A percentile compares a stretch with the other conserved stretches of the same genome.
Conservation (phyloP, 805 yeast genomes). For the Ogataea philodendri region DNA sequence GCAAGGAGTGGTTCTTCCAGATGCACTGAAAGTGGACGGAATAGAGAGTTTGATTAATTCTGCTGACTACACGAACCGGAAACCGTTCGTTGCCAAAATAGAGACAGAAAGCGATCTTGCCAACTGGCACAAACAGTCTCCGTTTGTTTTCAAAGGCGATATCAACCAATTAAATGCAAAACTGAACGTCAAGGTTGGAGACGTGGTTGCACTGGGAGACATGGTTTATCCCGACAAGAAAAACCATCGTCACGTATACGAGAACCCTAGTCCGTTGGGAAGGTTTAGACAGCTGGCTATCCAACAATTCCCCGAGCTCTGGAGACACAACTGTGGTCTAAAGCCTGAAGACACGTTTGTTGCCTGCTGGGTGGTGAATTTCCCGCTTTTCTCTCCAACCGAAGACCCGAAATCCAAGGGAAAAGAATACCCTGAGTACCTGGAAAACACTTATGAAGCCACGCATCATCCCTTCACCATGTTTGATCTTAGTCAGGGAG, state of each 20-base stretch:
- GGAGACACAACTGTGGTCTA: conserved; percentile 41
- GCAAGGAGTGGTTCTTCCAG: conserved; percentile 67
- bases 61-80: conserved; percentile 50
- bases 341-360: conserved; percentile 43
- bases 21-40: conserved; percentile 38
- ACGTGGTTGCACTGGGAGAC: conserved; percentile 75
- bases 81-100: conserved; percentile 57
- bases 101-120: conserved; percentile 37
- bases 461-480: conserved; percentile 99
- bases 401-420: conserved; percentile 36
- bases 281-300: conserved; percentile 74
- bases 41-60: conserved; percentile 41
- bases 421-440: conserved; percentile 60
- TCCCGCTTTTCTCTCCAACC: conserved; percentile 85
- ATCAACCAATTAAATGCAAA: conserved; percentile 26
- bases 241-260: conserved; percentile 49
- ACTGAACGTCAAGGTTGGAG: conserved; percentile 58
- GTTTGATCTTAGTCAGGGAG: conserved; percentile 41
- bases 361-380: conserved; percentile 85
- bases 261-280: conserved; percentile 95
- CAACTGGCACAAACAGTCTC: conserved; percentile 42
- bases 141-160: conserved; percentile 11
- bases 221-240: conserved; percentile 4
- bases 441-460: conserved; percentile 47
- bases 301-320: conserved; percentile 47